Evolutionary conservation across 768 basidiomycete genomes (phyloP).

Genomic region (Hemileccinum impolitum): DNA sequence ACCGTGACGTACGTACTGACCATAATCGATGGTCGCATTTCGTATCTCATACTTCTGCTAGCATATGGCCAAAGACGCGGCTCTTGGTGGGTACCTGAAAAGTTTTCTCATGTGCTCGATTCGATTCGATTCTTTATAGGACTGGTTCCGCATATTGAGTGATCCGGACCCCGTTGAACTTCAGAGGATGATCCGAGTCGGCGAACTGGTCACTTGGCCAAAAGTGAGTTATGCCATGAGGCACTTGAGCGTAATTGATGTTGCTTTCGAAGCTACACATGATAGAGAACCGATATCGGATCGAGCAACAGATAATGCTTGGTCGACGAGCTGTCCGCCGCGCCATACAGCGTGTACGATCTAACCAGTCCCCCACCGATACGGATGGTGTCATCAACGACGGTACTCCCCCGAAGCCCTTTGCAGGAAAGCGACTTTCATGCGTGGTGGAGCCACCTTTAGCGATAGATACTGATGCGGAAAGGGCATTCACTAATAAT

Average conservation of each 20-base stretch:
- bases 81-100: slow-evolving; percentile 48
- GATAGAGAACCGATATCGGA: slow-evolving; percentile 83
- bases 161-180: slow-evolving; percentile 82
- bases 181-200: slow-evolving; percentile 81
- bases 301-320: slow-evolving; percentile 79
- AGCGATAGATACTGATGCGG: slow-evolving; percentile 77
- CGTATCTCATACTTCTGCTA: slow-evolving; percentile 33
- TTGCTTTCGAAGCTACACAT: slow-evolving; percentile 70
- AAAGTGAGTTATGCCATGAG: slow-evolving; percentile 53
- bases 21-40: slow-evolving; percentile 5
- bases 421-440: slow-evolving; percentile 22
- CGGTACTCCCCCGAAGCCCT: slow-evolving; percentile 17
- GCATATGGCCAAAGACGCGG: slow-evolving; percentile 84
- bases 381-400: slow-evolving; percentile 24
- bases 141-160: slow-evolving; percentile 80
- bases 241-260: slow-evolving; percentile 7
- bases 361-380: slow-evolving; percentile 20
- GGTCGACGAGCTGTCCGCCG: slow-evolving; percentile 73
- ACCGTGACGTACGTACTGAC: slow-evolving; percentile 68
- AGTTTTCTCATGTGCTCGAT: not conserved
- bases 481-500: slow-evolving; percentile 57
- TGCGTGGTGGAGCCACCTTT: slow-evolving; percentile 53
- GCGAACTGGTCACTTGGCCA: slow-evolving; percentile 93
- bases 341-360: slow-evolving; percentile 40
- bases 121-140: slow-evolving; percentile 38